phyloP scores from a whole-genome alignment of 129 eudicot species.

The Mikania micrantha region DNA sequence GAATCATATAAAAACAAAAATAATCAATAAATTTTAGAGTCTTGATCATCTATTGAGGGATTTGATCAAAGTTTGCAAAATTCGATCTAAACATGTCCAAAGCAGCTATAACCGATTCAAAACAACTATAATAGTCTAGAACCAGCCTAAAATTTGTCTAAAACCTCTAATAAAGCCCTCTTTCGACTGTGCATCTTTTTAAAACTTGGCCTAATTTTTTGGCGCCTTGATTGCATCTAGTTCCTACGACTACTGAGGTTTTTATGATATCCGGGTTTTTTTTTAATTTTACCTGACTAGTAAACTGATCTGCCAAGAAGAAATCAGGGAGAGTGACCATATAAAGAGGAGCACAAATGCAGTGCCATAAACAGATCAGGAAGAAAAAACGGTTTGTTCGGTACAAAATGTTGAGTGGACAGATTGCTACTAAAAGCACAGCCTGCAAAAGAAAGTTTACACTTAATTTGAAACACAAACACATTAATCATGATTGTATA shows the following conservation, averaged over 20 bases:
- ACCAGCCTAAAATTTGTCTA: no score
- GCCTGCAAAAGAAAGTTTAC: constrained; percentile 31
- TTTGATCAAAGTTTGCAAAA: no score
- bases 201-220: no score
- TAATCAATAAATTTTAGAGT: background rate
- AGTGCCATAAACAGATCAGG: constrained; percentile 48
- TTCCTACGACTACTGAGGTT: no score
- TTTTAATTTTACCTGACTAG: constrained; percentile 57
- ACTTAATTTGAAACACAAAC: background rate
- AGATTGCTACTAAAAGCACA: constrained; percentile 40
- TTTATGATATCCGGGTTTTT: background rate
- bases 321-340: constrained; percentile 64
- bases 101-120: no score
- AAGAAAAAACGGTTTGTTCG: constrained; percentile 62
- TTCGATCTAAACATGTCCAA: no score
- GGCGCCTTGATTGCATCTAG: background rate
- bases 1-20: background rate
- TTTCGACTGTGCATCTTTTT: no score
- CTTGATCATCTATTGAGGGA: background rate
- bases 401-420: constrained; percentile 65
- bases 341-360: constrained; percentile 71
- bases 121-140: no score
- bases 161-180: no score
- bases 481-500: background rate
- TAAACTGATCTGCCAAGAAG: constrained; percentile 74